A percentile compares a stretch with the other conserved stretches of the same genome.
phyloP scores from a whole-genome alignment of 179 eudicot genomes.

The Nepenthes alata region DNA sequence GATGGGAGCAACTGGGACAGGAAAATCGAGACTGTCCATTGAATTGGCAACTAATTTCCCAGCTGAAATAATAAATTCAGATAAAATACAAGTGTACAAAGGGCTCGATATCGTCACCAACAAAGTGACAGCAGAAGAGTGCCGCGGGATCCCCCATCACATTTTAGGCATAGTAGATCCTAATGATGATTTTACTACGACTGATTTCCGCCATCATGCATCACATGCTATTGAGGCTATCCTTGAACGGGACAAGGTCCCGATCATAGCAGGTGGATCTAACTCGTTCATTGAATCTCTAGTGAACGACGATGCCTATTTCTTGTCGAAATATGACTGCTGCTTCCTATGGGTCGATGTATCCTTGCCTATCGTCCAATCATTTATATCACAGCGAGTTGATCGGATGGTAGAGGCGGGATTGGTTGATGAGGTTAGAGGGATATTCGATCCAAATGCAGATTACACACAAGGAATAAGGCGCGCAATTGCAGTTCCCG shows the following conservation, averaged over 20 bases:
- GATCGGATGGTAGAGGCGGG: constrained; percentile 29
- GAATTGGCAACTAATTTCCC: constrained; percentile 21
- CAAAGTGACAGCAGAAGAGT: constrained; percentile 15
- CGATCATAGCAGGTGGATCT: constrained; percentile 34
- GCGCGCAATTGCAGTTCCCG: constrained; percentile 32
- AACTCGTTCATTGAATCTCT: constrained; percentile 23
- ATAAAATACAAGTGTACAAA: constrained; percentile 33
- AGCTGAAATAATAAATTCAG: constrained; percentile 33
- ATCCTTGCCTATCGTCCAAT: constrained; percentile 15
- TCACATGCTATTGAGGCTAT: constrained; percentile 12
- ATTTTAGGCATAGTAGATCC: constrained; percentile 24
- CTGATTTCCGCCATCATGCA: constrained; percentile 18
- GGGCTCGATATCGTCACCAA: constrained; percentile 38
- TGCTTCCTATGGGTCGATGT: constrained; percentile 27
- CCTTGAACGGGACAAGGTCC: constrained; percentile 7
- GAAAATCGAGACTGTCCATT: constrained; percentile 23
- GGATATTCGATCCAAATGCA: constrained; percentile 10
- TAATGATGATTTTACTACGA: constrained; percentile 14
- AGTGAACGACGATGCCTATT: constrained; percentile 16
- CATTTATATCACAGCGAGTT: constrained; percentile 22
- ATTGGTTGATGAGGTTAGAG: constrained; percentile 26
- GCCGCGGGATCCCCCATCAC: constrained; percentile 24
- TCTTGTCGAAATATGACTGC: constrained; percentile 13
- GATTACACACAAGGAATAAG: constrained; percentile 23
- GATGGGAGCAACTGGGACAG: constrained; percentile 38